Conservation (phyloP, 352 stramenopile species). For the Peronospora farinosa region DNA sequence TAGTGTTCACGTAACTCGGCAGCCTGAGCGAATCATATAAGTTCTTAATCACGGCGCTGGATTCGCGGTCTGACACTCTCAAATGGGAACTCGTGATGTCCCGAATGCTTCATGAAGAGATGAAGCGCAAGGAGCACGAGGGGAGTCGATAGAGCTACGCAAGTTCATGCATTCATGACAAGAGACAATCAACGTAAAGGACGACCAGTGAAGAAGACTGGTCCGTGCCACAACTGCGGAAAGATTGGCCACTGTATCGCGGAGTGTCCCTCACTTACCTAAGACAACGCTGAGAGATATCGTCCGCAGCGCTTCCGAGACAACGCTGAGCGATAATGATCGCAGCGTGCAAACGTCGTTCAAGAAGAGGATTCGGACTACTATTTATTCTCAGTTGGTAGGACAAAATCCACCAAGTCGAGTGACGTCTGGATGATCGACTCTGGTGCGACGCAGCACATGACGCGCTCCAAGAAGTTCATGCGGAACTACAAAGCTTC, state of each 20-base stretch:
- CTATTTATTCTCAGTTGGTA: too few relatives aligned
- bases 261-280: neutral
- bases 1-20: neutral
- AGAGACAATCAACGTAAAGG: neutral
- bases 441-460: too few relatives aligned
- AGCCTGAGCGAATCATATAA: neutral
- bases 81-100: neutral
- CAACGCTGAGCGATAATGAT: too few relatives aligned
- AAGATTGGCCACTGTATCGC: slow-evolving; percentile 13
- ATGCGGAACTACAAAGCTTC: too few relatives aligned
- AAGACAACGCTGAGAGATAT: slow-evolving; percentile 2
- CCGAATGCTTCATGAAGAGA: neutral
- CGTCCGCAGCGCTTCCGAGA: too few relatives aligned
- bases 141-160: neutral
- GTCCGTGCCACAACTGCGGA: slow-evolving; percentile 1
- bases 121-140: slow-evolving; percentile 1
- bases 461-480: too few relatives aligned
- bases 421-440: too few relatives aligned
- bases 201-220: neutral
- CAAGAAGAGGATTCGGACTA: neutral
- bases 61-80: neutral
- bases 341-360: slow-evolving; percentile 5
- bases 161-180: neutral
- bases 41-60: neutral
- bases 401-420: too few relatives aligned